Base-by-base conservation (phyloP, 805 yeast genomes). In the Wilhelminamyces savonicus region DNA sequence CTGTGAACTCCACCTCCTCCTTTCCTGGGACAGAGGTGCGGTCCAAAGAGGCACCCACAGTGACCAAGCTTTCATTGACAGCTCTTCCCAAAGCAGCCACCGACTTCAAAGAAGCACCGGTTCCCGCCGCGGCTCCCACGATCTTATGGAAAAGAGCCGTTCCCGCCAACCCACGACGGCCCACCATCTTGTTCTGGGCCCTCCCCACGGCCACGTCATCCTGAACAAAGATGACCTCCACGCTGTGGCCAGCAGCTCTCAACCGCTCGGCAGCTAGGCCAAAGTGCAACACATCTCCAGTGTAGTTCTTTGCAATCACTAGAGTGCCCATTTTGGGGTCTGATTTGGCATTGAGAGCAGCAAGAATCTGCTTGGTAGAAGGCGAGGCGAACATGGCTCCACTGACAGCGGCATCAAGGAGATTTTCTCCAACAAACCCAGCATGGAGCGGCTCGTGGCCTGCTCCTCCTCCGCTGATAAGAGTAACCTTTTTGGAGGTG, bases 371-470 rank as follows among this genome's bases (percentile, higher is more conserved):
- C 46, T 78, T 82, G 1, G 95, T 85, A n/a, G 87, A 75, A 3
- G 97, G 97, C 10, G 95, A 85, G 0, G 97, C 96, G 62, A 88
- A 88, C n/a, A 85, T 71, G 31, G 80, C 76, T 21, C 97, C 97
- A 31, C 87, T 76, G 4, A 88, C 95, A 0, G 95, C 97, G 23
- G 79, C 94, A 41, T 83, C 85, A 23, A 88, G 56, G 43, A 82
- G 60, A 28, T 94, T 94, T 10, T 75, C 68, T 9, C 97, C 97
- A 14, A 88, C 87, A 52, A 77, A 88, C 0, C 95, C 97, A 7
- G 84, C 88, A 48, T 90, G 97, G 4, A 87, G 68, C 16, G 97
- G 97, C 56, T 88, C 97, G 50, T 88, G 97, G 27, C 97, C 97
- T 10, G 88, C 77, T 16, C 97, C 97, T 32, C 97, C 97, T 36